Base-by-base conservation (phyloP, 2,329 filamentous ascomycete species). In the Fusarium piperis region DNA sequence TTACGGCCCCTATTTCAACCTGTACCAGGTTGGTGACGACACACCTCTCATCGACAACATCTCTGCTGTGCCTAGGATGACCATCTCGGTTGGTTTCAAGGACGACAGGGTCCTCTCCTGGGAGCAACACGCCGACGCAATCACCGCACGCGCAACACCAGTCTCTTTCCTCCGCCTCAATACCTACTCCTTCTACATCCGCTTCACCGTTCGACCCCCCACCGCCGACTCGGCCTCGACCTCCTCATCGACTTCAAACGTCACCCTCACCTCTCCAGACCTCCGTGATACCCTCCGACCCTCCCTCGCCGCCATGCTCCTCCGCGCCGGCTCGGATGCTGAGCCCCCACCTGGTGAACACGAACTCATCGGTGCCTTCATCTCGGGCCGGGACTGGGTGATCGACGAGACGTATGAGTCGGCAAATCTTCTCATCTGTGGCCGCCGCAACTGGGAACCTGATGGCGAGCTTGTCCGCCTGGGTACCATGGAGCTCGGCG, bases 61-160 rank as follows among this genome's bases (percentile, higher is more conserved):
- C 10, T 78, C 76, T 3, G 77, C 80, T 11, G 64, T 79, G 8
- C 80, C 80, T 2, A 66, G 72, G 3, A 79, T 81, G 65, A 74
- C 81, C 20, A 74, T 81, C 15, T 81, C 77, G 0, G 64, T 82
- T 11, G 81, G 81, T 16, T 81, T 81, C 66, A 72, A 74, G 15
- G 79, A 81, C 57, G 76, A 75, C 18, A 72, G 74, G 26, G 72
- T 82, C 15, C 73, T 81, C 12, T 76, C 78, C 7, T 82, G 81
- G 81, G 80, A 82, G 64, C 74, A 78, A 55, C 76, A 81, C 26
- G 79, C 76, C n/a, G 78, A 81, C 11, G 74, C 76, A 20, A 79
- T 81, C 28, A 66, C 74, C 7, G 65, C 71, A 11, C 78, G 74
- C 33, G 61, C 65, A 16, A 74, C 76, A 26, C 66, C 72, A 12